Conservation (phyloP, 2,329 filamentous ascomycete genomes). For the Xylariaceae sp. region DNA sequence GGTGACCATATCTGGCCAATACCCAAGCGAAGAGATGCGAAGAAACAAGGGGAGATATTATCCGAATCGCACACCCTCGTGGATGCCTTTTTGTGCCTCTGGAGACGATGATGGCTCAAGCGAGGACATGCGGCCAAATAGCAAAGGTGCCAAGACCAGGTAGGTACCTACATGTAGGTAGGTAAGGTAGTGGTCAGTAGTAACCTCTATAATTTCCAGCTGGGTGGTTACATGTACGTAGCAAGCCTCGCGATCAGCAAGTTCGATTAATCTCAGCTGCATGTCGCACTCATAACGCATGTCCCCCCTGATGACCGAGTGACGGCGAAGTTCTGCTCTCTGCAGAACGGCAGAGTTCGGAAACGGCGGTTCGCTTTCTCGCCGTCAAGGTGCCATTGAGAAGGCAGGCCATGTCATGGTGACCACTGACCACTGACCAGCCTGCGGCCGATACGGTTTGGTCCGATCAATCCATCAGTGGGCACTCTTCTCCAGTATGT, state of each 20-base stretch:
- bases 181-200: neutral
- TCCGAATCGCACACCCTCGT: neutral
- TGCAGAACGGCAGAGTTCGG: neutral
- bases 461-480: neutral
- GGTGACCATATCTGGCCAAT: slow-evolving; percentile 5
- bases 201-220: slow-evolving; percentile 2
- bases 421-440: too few relatives aligned
- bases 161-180: slow-evolving; percentile 1
- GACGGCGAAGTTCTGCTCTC: too few relatives aligned
- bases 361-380: neutral
- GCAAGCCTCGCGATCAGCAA: slow-evolving; percentile 26
- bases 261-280: slow-evolving; percentile 17
- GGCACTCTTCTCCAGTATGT: neutral
- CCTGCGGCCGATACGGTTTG: too few relatives aligned
- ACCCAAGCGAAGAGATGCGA: neutral
- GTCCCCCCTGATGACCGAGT: too few relatives aligned
- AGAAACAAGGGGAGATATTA: neutral
- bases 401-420: too few relatives aligned
- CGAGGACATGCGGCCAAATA: too few relatives aligned
- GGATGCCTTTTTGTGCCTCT: too few relatives aligned
- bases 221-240: slow-evolving; percentile 27
- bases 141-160: neutral
- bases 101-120: too few relatives aligned
- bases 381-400: too few relatives aligned
- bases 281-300: too few relatives aligned